A percentile compares a stretch with the other conserved stretches of the same genome.
phyloP scores from a whole-genome alignment of 768 basidiomycete species.

The Leucogyrophana mollusca region DNA sequence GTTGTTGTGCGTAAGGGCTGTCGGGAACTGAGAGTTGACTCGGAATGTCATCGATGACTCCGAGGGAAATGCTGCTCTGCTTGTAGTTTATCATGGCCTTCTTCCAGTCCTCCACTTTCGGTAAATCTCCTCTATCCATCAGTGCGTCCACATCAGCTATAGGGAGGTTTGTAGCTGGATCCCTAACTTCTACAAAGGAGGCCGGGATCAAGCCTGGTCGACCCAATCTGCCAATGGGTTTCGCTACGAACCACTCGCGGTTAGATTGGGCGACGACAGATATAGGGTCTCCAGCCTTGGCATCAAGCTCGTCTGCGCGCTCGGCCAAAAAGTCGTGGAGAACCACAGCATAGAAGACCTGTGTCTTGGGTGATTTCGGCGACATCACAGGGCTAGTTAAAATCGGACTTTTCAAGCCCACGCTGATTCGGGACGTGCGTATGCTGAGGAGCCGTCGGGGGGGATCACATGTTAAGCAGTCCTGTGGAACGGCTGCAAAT shows the following conservation, averaged over 20 bases:
- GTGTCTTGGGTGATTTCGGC: constrained; percentile 37
- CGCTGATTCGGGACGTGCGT: constrained; percentile 39
- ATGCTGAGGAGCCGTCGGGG: constrained; percentile 22
- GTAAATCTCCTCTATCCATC: constrained; percentile 86
- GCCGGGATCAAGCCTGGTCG: constrained; percentile 97
- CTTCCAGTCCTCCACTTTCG: constrained; percentile 99
- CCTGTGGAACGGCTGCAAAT: constrained; percentile 6
- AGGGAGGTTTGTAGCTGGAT: constrained; percentile 81
- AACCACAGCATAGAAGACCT: constrained; percentile 91
- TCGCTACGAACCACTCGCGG: constrained; percentile 99
- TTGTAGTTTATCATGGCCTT: constrained; percentile 93
- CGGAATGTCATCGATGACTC: constrained; percentile 73
- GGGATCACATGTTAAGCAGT: background rate
- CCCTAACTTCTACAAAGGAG: constrained; percentile 94
- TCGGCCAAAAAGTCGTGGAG: constrained; percentile 96
- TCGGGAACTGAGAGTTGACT: constrained; percentile 41
- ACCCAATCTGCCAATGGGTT: constrained; percentile 92
- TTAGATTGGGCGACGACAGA: constrained; percentile 99
- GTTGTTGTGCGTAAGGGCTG: constrained; percentile 36
- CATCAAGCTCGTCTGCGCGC: constrained; percentile 93
- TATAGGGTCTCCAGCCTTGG: constrained; percentile 89
- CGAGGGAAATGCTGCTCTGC: constrained; percentile 91
- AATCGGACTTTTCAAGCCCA: constrained; percentile 18
- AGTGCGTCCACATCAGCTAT: constrained; percentile 73
- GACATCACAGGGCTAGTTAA: constrained; percentile 27